Evolutionary conservation across 2,329 filamentous ascomycete species (phyloP).

Genomic region (Sporothrix inflata): DNA sequence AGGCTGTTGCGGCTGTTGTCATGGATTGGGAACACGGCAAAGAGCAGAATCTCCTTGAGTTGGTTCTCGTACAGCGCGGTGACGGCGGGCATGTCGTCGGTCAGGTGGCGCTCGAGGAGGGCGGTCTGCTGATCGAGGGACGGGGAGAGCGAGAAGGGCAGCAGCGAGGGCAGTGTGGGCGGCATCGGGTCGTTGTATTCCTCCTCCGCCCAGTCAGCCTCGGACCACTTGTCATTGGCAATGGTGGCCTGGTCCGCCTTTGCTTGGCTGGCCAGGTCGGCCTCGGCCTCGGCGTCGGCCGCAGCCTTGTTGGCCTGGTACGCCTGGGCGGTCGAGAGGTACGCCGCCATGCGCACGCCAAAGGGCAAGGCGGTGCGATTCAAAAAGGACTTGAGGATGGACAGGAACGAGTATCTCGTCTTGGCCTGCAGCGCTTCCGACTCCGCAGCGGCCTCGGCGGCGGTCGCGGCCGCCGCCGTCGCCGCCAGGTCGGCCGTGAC

Average conservation of each 20-base stretch:
- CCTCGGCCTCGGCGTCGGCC: not conserved
- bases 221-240: not conserved
- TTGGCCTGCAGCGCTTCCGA: not conserved
- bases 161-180: not conserved
- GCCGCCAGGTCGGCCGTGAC: slow-evolving; percentile 24
- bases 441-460: not conserved
- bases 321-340: not conserved
- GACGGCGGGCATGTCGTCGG: slow-evolving; percentile 29
- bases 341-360: slow-evolving; percentile 27
- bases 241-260: not conserved
- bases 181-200: not conserved
- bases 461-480: not conserved
- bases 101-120: slow-evolving; percentile 28
- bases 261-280: no score
- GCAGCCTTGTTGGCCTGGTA: not conserved
- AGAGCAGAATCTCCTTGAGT: slow-evolving; percentile 27
- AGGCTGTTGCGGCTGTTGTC: not conserved
- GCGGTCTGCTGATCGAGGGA: slow-evolving; percentile 1
- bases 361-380: slow-evolving; percentile 25
- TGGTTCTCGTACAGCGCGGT: slow-evolving; percentile 24
- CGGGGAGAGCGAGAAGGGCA: slow-evolving; percentile 6
- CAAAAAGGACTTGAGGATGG: slow-evolving; percentile 27
- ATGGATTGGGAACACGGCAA: slow-evolving; percentile 14
- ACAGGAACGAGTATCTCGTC: slow-evolving; percentile 15
- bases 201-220: not conserved